Conservation (phyloP, 2,329 filamentous ascomycete species). For the Chalaropsis thielavioides region DNA sequence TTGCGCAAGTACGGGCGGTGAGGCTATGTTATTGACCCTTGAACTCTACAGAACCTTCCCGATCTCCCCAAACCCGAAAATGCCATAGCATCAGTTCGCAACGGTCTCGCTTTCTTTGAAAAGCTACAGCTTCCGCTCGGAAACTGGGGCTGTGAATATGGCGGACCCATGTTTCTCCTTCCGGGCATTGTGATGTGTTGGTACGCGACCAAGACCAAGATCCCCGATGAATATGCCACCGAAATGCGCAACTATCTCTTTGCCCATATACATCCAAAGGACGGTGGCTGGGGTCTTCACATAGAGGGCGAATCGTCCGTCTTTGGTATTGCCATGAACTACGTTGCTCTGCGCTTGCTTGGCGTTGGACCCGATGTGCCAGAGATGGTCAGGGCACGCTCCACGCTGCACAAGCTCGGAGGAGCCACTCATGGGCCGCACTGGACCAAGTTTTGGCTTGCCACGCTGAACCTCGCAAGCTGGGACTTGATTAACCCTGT, state of each 20-base stretch:
- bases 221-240: constrained; percentile 62
- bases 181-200: constrained; percentile 73
- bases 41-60: constrained; percentile 50
- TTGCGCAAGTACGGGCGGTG: neutral
- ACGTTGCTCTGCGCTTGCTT: constrained; percentile 63
- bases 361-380: constrained; percentile 74
- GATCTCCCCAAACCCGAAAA: constrained; percentile 54
- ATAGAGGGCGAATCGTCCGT: constrained; percentile 87
- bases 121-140: constrained; percentile 76
- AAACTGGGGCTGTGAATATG: constrained; percentile 96
- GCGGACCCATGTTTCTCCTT: constrained; percentile 89
- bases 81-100: constrained; percentile 62
- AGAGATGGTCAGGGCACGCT: constrained; percentile 71
- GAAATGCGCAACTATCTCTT: constrained; percentile 91
- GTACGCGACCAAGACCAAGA: constrained; percentile 78
- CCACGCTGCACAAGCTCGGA: constrained; percentile 68
- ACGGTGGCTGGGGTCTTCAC: constrained; percentile 95
- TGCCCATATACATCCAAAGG: constrained; percentile 65
- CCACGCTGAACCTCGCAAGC: constrained; percentile 62
- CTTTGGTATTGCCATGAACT: constrained; percentile 83
- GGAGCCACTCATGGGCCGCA: constrained; percentile 75
- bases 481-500: constrained; percentile 95
- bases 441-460: constrained; percentile 96
- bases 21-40: neutral
- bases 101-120: constrained; percentile 79